A percentile compares a stretch with the other conserved stretches of the same genome.
phyloP scores from a whole-genome alignment of 176 grass and related monocot species.

The Saccharum spontaneum region DNA sequence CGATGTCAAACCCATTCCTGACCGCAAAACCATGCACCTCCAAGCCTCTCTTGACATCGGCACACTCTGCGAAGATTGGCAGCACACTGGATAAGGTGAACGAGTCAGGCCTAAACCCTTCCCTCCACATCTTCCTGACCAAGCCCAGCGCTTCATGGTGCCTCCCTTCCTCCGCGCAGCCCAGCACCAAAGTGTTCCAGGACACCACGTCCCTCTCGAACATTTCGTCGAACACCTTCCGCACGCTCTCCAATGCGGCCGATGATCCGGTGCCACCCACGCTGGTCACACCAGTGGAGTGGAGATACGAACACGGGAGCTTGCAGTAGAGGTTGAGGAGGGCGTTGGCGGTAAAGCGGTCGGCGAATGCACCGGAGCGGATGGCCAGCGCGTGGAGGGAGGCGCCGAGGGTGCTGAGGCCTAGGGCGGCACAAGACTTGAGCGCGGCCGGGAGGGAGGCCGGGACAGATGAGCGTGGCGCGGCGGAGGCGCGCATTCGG shows the following conservation, averaged over 20 bases:
- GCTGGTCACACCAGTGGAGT: background rate
- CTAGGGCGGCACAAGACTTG: conserved; percentile 57
- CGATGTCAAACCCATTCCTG: conserved; percentile 43
- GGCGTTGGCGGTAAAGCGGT: conserved; percentile 58
- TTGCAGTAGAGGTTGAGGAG: conserved; percentile 78
- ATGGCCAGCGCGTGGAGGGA: conserved; percentile 64
- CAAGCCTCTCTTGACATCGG: conserved; percentile 54
- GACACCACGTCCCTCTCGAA: conserved; percentile 50
- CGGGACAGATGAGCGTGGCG: conserved; percentile 23
- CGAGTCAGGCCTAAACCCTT: conserved; percentile 52
- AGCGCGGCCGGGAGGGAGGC: conserved; percentile 56
- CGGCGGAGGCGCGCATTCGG: conserved; percentile 41
- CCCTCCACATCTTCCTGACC: conserved; percentile 56
- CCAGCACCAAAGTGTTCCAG: conserved; percentile 63
- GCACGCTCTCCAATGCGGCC: background rate
- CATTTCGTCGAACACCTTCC: conserved; percentile 77
- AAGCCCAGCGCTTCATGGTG: conserved; percentile 38
- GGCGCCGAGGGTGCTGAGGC: conserved; percentile 37
- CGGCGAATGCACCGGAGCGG: conserved; percentile 52
- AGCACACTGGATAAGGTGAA: conserved; percentile 64
- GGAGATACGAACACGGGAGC: background rate
- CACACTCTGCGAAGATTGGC: conserved; percentile 62
- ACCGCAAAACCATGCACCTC: conserved; percentile 59
- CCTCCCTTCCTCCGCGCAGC: conserved; percentile 44
- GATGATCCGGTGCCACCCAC: background rate